Evolutionary conservation across 306 rosid species (phyloP).

Genomic region (Chamaecrista fasciculata): DNA sequence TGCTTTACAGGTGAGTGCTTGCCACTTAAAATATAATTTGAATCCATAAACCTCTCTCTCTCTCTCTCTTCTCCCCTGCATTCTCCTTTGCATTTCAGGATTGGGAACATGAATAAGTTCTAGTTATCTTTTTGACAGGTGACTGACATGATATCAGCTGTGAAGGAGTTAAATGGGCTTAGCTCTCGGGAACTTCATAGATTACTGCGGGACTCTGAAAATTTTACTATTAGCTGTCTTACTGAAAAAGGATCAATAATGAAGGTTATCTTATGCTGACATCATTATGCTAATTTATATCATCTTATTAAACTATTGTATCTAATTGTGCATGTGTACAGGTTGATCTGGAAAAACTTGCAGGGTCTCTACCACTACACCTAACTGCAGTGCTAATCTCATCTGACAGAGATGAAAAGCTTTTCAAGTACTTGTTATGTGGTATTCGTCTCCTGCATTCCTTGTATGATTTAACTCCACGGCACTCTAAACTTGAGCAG

Average conservation of each 20-base stretch:
- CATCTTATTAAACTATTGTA: slow-evolving; percentile 20
- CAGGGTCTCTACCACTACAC: slow-evolving; percentile 73
- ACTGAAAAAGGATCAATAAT: slow-evolving; percentile 45
- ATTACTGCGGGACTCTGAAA: slow-evolving; percentile 73
- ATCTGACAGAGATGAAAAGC: slow-evolving; percentile 54
- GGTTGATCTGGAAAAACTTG: slow-evolving; percentile 90
- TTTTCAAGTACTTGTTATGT: slow-evolving; percentile 62
- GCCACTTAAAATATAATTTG: slow-evolving; percentile 3
- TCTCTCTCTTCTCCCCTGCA: background rate
- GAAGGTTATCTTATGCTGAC: slow-evolving; percentile 51
- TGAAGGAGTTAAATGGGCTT: slow-evolving; percentile 69
- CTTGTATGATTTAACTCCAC: slow-evolving; percentile 83
- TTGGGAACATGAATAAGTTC: slow-evolving; percentile 23
- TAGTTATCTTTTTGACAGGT: slow-evolving; percentile 55
- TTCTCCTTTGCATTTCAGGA: slow-evolving; percentile 4
- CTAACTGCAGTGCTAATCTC: slow-evolving; percentile 62
- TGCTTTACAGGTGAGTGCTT: slow-evolving; percentile 55
- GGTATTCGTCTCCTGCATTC: slow-evolving; percentile 88
- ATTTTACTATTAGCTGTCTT: slow-evolving; percentile 51
- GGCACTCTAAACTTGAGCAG: slow-evolving; percentile 75
- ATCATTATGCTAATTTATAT: slow-evolving; percentile 15
- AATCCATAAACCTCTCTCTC: slow-evolving; percentile 6
- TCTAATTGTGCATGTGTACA: slow-evolving; percentile 42
- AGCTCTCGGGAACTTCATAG: slow-evolving; percentile 63
- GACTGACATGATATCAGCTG: slow-evolving; percentile 54